Conservation (phyloP, 176 grass and related monocot genomes). For the Secale cereale region DNA sequence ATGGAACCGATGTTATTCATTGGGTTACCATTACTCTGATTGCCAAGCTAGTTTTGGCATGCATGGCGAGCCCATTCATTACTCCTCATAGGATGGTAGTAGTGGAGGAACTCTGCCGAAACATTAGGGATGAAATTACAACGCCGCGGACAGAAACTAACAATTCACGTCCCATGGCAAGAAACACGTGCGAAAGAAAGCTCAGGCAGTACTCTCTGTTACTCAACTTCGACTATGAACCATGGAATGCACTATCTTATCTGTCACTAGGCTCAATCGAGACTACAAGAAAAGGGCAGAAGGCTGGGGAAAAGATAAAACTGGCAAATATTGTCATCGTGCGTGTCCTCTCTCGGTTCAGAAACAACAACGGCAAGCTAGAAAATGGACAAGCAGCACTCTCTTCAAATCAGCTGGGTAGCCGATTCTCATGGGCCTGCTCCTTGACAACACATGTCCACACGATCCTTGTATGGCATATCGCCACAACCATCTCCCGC, state of each 20-base stretch:
- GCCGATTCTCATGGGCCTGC: constrained; percentile 3
- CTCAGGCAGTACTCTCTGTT: constrained; percentile 18
- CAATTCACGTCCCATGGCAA: too few species aligned
- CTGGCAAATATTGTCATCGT: not conserved
- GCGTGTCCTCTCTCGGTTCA: constrained; percentile 1
- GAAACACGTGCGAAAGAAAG: not conserved
- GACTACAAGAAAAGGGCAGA: constrained; percentile 11
- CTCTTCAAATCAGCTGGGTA: not conserved
- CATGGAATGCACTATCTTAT: not conserved
- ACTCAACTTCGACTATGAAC: not conserved
- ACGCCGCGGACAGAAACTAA: too few species aligned
- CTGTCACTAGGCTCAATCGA: not conserved
- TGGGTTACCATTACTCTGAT: constrained; percentile 2
- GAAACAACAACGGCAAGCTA: not conserved
- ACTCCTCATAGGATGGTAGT: not conserved
- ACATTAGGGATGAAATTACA: too few species aligned
- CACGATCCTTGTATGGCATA: constrained; percentile 16
- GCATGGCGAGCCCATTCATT: fast-evolving
- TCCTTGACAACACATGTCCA: not conserved
- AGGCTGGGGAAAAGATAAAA: not conserved
- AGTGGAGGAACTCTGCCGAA: too few species aligned
- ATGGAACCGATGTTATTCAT: not conserved
- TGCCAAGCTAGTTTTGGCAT: not conserved
- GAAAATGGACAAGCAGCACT: not conserved
- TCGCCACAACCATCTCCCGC: not conserved